phyloP scores from a whole-genome alignment of 2,329 filamentous ascomycete species.

The Alternaria sp. region DNA sequence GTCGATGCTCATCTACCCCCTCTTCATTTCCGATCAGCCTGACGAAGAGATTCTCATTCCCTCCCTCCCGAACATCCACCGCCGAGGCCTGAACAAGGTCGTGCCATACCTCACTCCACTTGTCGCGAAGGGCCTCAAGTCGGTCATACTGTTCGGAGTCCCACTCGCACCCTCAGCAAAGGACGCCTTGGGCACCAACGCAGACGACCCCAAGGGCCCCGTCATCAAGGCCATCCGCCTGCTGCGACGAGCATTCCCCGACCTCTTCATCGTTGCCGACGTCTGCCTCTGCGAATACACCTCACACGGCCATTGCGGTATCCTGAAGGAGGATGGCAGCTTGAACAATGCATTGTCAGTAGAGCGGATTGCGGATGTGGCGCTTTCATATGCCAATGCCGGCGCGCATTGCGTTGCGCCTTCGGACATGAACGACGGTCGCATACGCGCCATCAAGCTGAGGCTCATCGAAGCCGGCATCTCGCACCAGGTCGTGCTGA shows the following conservation, averaged over 20 bases:
- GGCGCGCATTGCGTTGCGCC: conserved; percentile 97
- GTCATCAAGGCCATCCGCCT: conserved; percentile 88
- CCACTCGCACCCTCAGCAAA: conserved; percentile 82
- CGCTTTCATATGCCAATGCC: conserved; percentile 93
- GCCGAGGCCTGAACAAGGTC: conserved; percentile 85
- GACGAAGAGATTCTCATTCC: conserved; percentile 91
- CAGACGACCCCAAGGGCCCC: conserved; percentile 90
- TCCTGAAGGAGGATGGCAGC: conserved; percentile 88
- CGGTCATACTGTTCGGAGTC: conserved; percentile 95
- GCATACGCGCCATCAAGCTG: conserved; percentile 95
- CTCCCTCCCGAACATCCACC: conserved; percentile 88
- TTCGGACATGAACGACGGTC: conserved; percentile 98
- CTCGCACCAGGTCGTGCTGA: conserved; percentile 86
- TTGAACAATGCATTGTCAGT: conserved; percentile 94
- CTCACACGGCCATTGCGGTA: conserved; percentile 95
- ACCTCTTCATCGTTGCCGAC: conserved; percentile 88
- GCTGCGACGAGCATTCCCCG: conserved; percentile 82
- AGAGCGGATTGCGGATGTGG: conserved; percentile 95
- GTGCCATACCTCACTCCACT: conserved; percentile 85
- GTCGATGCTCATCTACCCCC: conserved; percentile 98
- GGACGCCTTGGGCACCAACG: conserved; percentile 87
- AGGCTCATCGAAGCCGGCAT: conserved; percentile 96
- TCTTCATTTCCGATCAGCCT: conserved; percentile 93
- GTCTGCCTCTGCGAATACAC: conserved; percentile 99
- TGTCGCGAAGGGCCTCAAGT: conserved; percentile 85